These are phyloP conservation scores for Pseudevernia furfuracea DNA, from an alignment of 495 filamentous ascomycete species.

Conservation along the genomic window DNA sequence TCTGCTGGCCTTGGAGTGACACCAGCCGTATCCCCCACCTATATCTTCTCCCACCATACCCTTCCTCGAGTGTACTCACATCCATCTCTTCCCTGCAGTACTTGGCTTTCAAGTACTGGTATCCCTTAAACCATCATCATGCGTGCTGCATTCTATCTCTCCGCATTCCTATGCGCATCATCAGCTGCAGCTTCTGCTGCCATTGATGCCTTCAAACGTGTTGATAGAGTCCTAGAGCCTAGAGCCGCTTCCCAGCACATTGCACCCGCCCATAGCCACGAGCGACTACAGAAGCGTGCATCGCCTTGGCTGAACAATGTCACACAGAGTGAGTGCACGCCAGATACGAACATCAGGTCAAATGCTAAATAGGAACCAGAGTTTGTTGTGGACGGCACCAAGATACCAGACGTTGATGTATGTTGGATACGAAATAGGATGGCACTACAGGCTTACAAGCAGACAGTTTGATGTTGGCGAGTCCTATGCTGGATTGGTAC, in stretches of 20 bases:
- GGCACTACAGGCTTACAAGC: neutral
- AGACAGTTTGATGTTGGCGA: slow-evolving; percentile 59
- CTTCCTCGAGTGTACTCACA: neutral
- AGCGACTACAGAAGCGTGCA: slow-evolving; percentile 5
- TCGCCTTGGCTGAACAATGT: neutral
- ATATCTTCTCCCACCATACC: neutral
- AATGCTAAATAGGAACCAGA: slow-evolving; percentile 30
- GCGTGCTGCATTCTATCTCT: neutral
- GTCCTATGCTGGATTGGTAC: slow-evolving; percentile 65
- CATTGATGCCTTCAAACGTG: slow-evolving; percentile 11
- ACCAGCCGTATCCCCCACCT: neutral
- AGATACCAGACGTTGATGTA: slow-evolving; percentile 56
- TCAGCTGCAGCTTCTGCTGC: slow-evolving; percentile 1
- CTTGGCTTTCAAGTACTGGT: neutral
- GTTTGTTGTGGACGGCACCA: slow-evolving; percentile 50
- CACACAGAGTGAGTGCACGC: neutral
- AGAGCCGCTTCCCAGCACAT: neutral
- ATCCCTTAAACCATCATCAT: neutral
- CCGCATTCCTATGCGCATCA: slow-evolving; percentile 1
- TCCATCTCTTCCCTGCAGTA: neutral
- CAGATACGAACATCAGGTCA: too few species aligned
- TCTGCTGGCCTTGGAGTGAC: neutral
- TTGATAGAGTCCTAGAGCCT: slow-evolving; percentile 1
- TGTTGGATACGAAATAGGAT: neutral
- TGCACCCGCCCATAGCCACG: neutral